Evolutionary conservation across 371 early-diverging fungal species (phyloP), one percentile per base, ranked within the genome.

Genomic region (Vavraia culicis): DNA sequence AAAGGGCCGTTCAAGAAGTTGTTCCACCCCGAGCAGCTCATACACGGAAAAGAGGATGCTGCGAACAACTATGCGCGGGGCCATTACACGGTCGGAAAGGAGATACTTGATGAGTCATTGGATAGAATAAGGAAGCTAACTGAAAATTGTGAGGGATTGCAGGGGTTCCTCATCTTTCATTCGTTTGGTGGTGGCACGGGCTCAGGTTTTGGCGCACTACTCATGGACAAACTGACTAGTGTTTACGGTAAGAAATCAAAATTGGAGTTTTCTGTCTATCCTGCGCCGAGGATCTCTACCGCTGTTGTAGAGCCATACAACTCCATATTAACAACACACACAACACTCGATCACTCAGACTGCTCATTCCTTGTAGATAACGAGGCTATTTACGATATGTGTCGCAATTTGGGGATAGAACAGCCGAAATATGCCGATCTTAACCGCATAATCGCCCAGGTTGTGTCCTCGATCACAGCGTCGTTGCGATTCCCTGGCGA

Each of bases 41-140:
- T 94, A 72, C 79, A 80, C 56, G 91, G 91, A 64, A 88, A 89
- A 76, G 90, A 89, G 72, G 91, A 89, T 72, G 94, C 94, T 27
- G 94, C 90, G 67, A 90, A 94, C 78, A 90, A 90, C 81, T 94
- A 89, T 69, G 94, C 94, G 44, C 81, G 90, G 77, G 94, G 94
- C 66, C 88, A 94, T 76, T 94, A 90, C 77, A 90, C 94, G 47
- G 80, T 88, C 56, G 94, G 94, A 54, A 88, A 88, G 77, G 88
- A 88, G 69, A 79, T 88, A 44, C 81, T 90, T 54, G 94, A 93
- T 73, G 69, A 75, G 42, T 87, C 85, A 45, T 75, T 89, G 49
- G 90, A 93, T 70, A 82, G 87, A 63, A 81, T 93, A 71, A 79
- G 89, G 69, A 86, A 82, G 76, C 75, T 88, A 46, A 82, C 87